Conservation (phyloP, 805 yeast genomes). For the Zygotorulaspora sp. region DNA sequence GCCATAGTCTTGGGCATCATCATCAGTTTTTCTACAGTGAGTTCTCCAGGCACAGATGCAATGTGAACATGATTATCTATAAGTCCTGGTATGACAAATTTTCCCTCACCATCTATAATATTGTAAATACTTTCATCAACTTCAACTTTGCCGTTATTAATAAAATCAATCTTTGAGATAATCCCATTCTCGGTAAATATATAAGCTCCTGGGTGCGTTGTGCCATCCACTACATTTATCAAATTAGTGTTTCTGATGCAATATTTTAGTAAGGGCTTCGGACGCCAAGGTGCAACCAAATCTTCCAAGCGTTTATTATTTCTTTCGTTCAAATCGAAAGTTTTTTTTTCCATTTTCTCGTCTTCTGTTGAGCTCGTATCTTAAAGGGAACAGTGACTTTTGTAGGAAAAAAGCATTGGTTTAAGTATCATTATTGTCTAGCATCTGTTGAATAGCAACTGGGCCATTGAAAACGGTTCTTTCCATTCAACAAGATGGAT, state of each 20-base stretch:
- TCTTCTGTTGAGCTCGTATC: too few species aligned
- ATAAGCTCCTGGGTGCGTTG: conserved; percentile 3
- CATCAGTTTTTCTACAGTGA: conserved; percentile 5
- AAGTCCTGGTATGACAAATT: conserved; percentile 13
- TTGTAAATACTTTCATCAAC: conserved; percentile 5
- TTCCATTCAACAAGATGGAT: too few species aligned
- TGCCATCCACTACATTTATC: conserved; percentile 12
- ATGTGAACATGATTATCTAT: conserved; percentile 15
- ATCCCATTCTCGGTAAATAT: conserved; percentile 12
- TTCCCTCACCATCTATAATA: conserved; percentile 13
- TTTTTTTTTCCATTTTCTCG: background rate
- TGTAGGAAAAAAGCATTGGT: too few species aligned
- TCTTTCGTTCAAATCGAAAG: conserved; percentile 13
- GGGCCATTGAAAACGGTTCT: too few species aligned
- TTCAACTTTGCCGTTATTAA: background rate
- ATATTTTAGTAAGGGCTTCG: conserved; percentile 4
- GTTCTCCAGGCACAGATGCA: conserved; percentile 12
- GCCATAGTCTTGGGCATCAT: conserved; percentile 12
- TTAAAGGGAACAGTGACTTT: too few species aligned
- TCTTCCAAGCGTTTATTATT: conserved; percentile 10
- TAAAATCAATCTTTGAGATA: conserved; percentile 10
- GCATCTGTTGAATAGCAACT: too few species aligned
- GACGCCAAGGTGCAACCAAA: conserved; percentile 7
- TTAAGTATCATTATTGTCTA: too few species aligned
- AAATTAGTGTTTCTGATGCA: conserved; percentile 12